These are phyloP conservation scores for Byssoonygena ceratinophila DNA, from an alignment of 2,329 filamentous ascomycete species.

Conservation along the genomic window DNA sequence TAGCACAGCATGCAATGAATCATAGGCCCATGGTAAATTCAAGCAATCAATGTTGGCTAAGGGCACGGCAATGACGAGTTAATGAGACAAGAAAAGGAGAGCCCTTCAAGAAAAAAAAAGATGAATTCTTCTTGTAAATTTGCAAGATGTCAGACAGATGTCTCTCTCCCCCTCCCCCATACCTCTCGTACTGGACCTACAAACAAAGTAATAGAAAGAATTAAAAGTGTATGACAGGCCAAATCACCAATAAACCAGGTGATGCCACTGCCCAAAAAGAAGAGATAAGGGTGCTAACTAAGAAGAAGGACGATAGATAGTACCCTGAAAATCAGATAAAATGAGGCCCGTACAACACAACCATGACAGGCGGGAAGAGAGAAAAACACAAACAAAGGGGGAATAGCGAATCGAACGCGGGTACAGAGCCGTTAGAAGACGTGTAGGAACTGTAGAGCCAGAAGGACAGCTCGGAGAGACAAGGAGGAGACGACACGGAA, in stretches of 20 bases:
- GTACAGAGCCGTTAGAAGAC: slow-evolving; percentile 13
- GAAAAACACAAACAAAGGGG: slow-evolving; percentile 19
- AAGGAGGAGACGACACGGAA: not conserved
- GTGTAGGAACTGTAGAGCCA: slow-evolving; percentile 15
- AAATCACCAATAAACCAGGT: slow-evolving; percentile 6
- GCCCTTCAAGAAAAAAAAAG: not conserved
- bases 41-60: too few relatives aligned
- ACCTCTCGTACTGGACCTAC: slow-evolving; percentile 4
- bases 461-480: slow-evolving; percentile 10
- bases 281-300: not conserved
- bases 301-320: not conserved
- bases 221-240: slow-evolving; percentile 10
- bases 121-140: not conserved
- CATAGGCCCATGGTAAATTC: too few relatives aligned
- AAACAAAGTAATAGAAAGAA: slow-evolving; percentile 9
- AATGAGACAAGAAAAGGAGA: too few relatives aligned
- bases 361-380: slow-evolving; percentile 7
- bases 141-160: not conserved
- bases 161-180: not conserved
- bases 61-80: too few relatives aligned
- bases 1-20: too few relatives aligned
- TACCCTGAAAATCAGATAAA: slow-evolving; percentile 3
- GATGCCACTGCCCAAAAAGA: slow-evolving; percentile 2
- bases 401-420: slow-evolving; percentile 19
- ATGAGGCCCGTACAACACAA: slow-evolving; percentile 8